Percentiles rank a stretch among this genome's conserved stretches.
These are phyloP conservation scores for Pelargonium nanum DNA, from an alignment of 345 rosid species.

Conservation along the genomic window DNA sequence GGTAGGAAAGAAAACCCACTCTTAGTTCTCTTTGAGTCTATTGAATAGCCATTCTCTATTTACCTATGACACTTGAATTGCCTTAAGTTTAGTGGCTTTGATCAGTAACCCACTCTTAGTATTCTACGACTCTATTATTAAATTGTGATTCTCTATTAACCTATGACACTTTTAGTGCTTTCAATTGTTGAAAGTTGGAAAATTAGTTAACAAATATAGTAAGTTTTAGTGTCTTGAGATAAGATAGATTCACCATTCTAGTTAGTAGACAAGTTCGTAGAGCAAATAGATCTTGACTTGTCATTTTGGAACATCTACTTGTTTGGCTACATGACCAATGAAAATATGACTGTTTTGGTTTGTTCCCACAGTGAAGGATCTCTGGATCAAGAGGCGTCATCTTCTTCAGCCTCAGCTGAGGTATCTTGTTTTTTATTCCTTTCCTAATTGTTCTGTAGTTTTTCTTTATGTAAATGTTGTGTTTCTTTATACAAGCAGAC, in stretches of 20 bases:
- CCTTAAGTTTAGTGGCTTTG: background rate
- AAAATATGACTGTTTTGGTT: too few species aligned
- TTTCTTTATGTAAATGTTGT: background rate
- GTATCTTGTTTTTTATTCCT: conserved; percentile 16
- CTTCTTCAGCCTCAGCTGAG: conserved; percentile 37
- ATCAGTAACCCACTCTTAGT: too few species aligned
- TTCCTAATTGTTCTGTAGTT: background rate
- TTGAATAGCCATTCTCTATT: background rate
- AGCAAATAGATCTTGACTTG: too few species aligned
- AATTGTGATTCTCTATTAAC: background rate
- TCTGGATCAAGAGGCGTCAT: conserved; percentile 27
- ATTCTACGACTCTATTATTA: too few species aligned
- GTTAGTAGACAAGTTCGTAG: too few species aligned
- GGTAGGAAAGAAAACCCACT: background rate
- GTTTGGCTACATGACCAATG: too few species aligned
- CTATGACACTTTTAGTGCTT: background rate
- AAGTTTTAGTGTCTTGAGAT: too few species aligned
- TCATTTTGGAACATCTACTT: too few species aligned
- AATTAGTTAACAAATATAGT: too few species aligned
- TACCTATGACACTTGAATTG: background rate
- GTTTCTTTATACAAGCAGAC: conserved; percentile 15
- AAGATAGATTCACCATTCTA: too few species aligned
- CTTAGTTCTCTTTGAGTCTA: background rate
- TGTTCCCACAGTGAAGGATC: conserved; percentile 23
- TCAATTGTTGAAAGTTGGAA: too few species aligned